Base-by-base conservation (phyloP, 768 basidiomycete genomes). In the Neoboletus magnificus region DNA sequence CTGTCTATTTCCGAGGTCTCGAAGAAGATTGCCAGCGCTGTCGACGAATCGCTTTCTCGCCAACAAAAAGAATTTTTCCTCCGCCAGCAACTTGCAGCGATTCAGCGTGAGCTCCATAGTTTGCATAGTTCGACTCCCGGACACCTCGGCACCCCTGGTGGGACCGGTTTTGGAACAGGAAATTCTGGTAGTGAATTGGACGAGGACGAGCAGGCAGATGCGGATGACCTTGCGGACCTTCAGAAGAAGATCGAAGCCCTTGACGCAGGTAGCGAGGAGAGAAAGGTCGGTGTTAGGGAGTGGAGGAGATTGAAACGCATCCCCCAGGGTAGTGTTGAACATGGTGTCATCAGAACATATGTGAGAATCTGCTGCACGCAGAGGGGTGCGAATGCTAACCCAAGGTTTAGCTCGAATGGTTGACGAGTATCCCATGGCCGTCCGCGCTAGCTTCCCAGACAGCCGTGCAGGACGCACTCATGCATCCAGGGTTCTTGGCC, bases 31-130 rank as follows among this genome's bases (percentile, higher is more conserved):
- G 84, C 88, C 5, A 80, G 82, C 30, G 85, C 87, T 22, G 86
- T 93, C 12, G 89, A 90, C 59, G 90, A 93, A 66, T 85, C 84
- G 5, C 79, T 92, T n/a, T 89, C 87, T 25, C 91, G 89, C 54
- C 91, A 92, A 62, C 91, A 93, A 71, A 92, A 92, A 64, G 91
- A 91, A 56, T 87, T 86, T 64, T 92, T 91, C 75, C 78, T 93
- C 3, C 84, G 89, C 23, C 91, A 92, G 61, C 91, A 92, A 62
- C 82, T 90, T 15, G 82, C 87, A 2, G 89, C 87, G 20, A 91
- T 91, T 47, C 85, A 89, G 53, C 82, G 87, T 39, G 85, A 95
- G 68, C 78, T 93, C 29, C 78, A 83, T 48, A 75, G 78, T 37
- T 74, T 89, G 71, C 77, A 74, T 65, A 76, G 52, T 55, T 55